A percentile compares a stretch with the other conserved stretches of the same genome.
Conservation (phyloP, 306 rosid genomes). For the Carpinus fangiana region DNA sequence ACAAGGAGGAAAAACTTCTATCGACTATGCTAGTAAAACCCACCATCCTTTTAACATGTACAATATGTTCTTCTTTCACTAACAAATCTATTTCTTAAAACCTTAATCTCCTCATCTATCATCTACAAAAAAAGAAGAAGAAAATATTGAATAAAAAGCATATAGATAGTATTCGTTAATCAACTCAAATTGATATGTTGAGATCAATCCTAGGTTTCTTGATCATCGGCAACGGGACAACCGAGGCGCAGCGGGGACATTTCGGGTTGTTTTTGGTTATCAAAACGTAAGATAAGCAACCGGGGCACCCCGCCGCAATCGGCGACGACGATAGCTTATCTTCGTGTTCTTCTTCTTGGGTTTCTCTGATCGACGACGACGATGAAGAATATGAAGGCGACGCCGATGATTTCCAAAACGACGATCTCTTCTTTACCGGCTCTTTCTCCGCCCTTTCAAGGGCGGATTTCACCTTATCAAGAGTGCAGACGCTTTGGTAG, state of each 20-base stretch:
- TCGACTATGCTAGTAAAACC: constrained; percentile 39
- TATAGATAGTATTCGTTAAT: constrained; percentile 6
- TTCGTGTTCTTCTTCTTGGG: constrained; percentile 63
- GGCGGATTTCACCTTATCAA: constrained; percentile 92
- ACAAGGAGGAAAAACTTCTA: constrained; percentile 23
- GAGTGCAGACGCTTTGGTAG: constrained; percentile 85
- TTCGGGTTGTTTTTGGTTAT: constrained; percentile 81
- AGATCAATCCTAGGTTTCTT: constrained; percentile 96
- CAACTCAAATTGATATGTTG: constrained; percentile 64
- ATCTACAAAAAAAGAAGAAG: constrained; percentile 50
- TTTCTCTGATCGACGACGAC: constrained; percentile 62
- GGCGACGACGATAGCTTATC: constrained; percentile 56
- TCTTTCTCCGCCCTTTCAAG: constrained; percentile 93
- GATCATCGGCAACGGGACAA: constrained; percentile 58
- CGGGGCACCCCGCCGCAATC: constrained; percentile 92
- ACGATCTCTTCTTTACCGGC: constrained; percentile 54
- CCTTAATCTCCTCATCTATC: constrained; percentile 44
- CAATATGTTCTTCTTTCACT: constrained; percentile 45
- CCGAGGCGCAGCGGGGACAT: constrained; percentile 84
- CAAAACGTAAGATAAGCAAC: constrained; percentile 85
- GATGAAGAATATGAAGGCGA: constrained; percentile 65
- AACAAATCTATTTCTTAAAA: constrained; percentile 37
- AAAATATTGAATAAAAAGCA: constrained; percentile 12
- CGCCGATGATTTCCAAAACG: constrained; percentile 54
- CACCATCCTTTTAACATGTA: constrained; percentile 42